These are phyloP conservation scores for Gomphus bonarii DNA, from an alignment of 1,284 basidiomycete species.

Conservation along the genomic window DNA sequence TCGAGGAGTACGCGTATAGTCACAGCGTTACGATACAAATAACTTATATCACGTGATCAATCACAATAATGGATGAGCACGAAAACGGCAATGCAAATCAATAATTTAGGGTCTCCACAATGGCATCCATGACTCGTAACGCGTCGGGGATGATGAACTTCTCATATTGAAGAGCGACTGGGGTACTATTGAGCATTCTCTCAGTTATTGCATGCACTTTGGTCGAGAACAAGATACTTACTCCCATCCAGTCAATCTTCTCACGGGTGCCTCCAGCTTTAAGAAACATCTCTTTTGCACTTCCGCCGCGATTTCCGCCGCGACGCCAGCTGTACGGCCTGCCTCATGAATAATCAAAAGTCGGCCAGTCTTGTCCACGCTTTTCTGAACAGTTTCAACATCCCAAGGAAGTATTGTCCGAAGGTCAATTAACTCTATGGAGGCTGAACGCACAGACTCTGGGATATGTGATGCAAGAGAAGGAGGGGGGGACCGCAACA, in stretches of 20 bases:
- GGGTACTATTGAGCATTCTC: constrained; percentile 40
- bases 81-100: constrained; percentile 20
- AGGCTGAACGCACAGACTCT: constrained; percentile 52
- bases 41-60: background rate
- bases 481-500: constrained; percentile 58
- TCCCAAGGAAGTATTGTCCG: constrained; percentile 90
- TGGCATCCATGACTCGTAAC: constrained; percentile 71
- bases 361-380: constrained; percentile 73
- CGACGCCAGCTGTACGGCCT: constrained; percentile 75
- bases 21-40: background rate
- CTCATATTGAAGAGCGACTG: constrained; percentile 76
- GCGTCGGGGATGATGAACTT: constrained; percentile 87
- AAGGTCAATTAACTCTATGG: constrained; percentile 85
- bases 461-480: constrained; percentile 65
- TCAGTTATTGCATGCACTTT: constrained; percentile 12
- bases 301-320: constrained; percentile 80
- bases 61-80: background rate
- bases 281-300: constrained; percentile 82
- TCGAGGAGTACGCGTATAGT: background rate
- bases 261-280: constrained; percentile 81
- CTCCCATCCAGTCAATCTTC: constrained; percentile 85
- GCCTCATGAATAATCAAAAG: constrained; percentile 91
- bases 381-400: constrained; percentile 67
- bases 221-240: constrained; percentile 34
- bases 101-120: constrained; percentile 76